Conservation (phyloP, 2,329 filamentous ascomycete species). For the Alternaria sp. region DNA sequence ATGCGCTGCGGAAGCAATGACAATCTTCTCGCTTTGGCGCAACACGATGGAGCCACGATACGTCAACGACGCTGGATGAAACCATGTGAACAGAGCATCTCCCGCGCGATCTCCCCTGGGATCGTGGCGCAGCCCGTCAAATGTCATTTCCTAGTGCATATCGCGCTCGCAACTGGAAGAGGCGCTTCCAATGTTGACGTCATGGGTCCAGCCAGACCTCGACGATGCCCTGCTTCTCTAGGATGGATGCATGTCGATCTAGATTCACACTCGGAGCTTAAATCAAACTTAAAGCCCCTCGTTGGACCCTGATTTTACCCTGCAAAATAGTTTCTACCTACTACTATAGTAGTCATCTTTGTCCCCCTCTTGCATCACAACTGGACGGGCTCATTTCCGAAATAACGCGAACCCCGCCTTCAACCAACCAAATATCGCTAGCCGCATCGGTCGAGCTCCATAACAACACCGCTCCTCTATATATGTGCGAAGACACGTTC, state of each 20-base stretch:
- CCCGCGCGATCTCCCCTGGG: slow-evolving; percentile 6
- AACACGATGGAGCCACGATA: not conserved
- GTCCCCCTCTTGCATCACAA: not conserved
- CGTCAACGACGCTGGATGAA: not conserved
- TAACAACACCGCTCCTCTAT: not conserved
- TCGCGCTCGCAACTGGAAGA: slow-evolving; percentile 11
- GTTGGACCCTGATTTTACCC: slow-evolving; percentile 17
- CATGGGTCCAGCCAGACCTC: slow-evolving; percentile 11
- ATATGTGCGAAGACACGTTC: slow-evolving; percentile 3
- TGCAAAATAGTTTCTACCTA: not conserved
- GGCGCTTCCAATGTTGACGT: slow-evolving; percentile 13
- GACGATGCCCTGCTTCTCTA: slow-evolving; percentile 14
- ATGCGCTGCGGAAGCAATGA: not conserved
- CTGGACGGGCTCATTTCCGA: slow-evolving; percentile 8
- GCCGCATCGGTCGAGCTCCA: slow-evolving; percentile 10
- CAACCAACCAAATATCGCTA: slow-evolving; percentile 10
- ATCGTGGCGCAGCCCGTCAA: slow-evolving; percentile 10
- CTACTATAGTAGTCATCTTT: not conserved
- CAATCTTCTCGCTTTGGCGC: not conserved
- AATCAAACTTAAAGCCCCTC: slow-evolving; percentile 15
- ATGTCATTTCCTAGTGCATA: slow-evolving; percentile 10
- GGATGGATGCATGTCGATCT: slow-evolving; percentile 6
- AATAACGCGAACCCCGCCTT: slow-evolving; percentile 12
- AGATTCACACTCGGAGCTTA: slow-evolving; percentile 13
- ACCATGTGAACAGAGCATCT: not conserved